These are phyloP conservation scores for Gonium pectorale DNA, from an alignment of 139 green algal genomes.

Conservation along the genomic window DNA sequence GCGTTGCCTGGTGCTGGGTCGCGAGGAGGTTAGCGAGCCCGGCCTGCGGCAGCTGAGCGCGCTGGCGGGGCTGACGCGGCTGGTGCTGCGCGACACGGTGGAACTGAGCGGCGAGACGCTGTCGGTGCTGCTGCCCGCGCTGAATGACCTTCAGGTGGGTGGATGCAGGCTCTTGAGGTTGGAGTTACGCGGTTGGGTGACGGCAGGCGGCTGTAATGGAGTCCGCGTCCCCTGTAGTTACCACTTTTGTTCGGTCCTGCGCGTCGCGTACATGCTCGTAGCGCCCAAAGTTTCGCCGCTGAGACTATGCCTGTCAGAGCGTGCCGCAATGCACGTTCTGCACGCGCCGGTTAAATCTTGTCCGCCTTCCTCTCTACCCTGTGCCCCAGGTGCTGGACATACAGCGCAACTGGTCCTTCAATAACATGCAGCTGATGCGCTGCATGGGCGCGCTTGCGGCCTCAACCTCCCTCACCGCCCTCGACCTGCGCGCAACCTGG, in stretches of 20 bases:
- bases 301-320: too few relatives aligned
- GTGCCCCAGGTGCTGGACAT: slow-evolving; percentile 31
- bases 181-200: too few relatives aligned
- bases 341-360: too few relatives aligned
- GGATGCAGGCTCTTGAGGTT: too few relatives aligned
- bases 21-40: slow-evolving; percentile 34
- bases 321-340: too few relatives aligned
- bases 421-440: slow-evolving; percentile 34
- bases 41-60: slow-evolving; percentile 35
- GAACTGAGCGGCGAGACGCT: slow-evolving; percentile 28
- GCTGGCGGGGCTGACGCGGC: slow-evolving; percentile 14
- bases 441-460: slow-evolving; percentile 15
- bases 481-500: slow-evolving; percentile 38
- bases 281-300: too few relatives aligned
- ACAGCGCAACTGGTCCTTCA: slow-evolving; percentile 41
- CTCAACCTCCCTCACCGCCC: neutral
- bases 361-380: too few relatives aligned
- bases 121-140: slow-evolving; percentile 32
- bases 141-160: slow-evolving; percentile 35
- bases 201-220: neutral
- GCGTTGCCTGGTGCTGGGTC: neutral
- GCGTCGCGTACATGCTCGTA: too few relatives aligned
- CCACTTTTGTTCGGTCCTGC: neutral
- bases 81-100: slow-evolving; percentile 22
- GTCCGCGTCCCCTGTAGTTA: neutral